Evolutionary conservation across 768 basidiomycete species (phyloP).

Genomic region (Tephrocybe sp.): DNA sequence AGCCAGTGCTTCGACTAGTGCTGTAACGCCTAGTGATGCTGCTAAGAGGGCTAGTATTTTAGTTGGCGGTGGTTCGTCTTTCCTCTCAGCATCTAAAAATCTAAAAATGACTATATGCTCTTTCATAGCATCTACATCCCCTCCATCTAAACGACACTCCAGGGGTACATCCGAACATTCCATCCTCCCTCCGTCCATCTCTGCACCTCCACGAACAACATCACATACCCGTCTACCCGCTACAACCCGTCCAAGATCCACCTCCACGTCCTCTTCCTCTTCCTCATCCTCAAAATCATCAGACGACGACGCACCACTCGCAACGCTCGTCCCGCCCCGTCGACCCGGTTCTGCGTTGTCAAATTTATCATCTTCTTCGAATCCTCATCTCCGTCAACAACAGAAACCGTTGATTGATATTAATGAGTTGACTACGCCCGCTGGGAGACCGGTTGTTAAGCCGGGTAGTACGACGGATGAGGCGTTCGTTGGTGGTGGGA

Average conservation of each 20-base stretch:
- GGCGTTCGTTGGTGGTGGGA: slow-evolving; percentile 28
- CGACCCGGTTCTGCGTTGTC: slow-evolving; percentile 66
- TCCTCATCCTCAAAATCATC: slow-evolving; percentile 20
- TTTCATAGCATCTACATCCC: too few relatives aligned
- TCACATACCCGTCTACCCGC: not conserved
- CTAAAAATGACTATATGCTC: too few relatives aligned
- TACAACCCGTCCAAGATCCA: not conserved
- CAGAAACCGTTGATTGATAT: slow-evolving; percentile 54
- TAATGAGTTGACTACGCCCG: slow-evolving; percentile 33
- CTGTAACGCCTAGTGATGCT: slow-evolving; percentile 48
- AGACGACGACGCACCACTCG: slow-evolving; percentile 63
- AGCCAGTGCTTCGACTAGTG: slow-evolving; percentile 59
- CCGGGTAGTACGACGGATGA: slow-evolving; percentile 9
- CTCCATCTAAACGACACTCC: slow-evolving; percentile 22
- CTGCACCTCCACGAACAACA: not conserved
- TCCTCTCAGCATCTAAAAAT: too few relatives aligned
- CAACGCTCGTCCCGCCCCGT: slow-evolving; percentile 55
- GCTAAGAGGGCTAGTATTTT: slow-evolving; percentile 48
- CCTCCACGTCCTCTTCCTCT: not conserved
- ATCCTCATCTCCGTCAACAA: not conserved
- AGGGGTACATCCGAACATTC: slow-evolving; percentile 27
- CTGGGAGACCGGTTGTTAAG: too few relatives aligned
- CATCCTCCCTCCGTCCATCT: slow-evolving; percentile 12
- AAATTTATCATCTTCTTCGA: slow-evolving; percentile 29
- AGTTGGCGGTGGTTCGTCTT: too few relatives aligned